These are phyloP conservation scores for Ephemerocybe angulata DNA, from an alignment of 768 basidiomycete genomes.

Conservation along the genomic window DNA sequence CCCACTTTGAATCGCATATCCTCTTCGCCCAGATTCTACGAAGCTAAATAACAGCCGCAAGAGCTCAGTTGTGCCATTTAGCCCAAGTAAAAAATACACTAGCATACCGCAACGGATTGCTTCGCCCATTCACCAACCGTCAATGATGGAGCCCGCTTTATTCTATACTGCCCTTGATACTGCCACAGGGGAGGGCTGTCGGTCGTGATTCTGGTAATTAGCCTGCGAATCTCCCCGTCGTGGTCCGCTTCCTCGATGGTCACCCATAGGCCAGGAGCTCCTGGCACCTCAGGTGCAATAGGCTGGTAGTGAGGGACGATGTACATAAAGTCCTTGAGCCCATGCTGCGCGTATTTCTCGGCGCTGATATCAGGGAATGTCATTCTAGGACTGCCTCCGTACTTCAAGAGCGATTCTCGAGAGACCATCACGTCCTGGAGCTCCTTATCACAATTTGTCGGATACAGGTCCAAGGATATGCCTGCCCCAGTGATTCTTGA, in stretches of 20 bases:
- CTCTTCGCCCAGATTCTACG: background rate
- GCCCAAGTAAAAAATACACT: background rate
- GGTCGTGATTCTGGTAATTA: conserved; percentile 29
- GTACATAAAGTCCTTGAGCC: conserved; percentile 28
- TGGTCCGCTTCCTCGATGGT: conserved; percentile 8
- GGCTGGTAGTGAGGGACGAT: conserved; percentile 21
- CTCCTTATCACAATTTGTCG: background rate
- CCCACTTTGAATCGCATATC: background rate
- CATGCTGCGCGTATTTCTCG: conserved; percentile 17
- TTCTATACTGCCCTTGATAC: conserved; percentile 31
- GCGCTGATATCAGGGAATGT: conserved; percentile 15
- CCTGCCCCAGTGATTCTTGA: background rate
- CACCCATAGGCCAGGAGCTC: conserved; percentile 27
- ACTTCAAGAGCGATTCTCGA: conserved; percentile 18
- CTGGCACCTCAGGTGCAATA: conserved; percentile 25
- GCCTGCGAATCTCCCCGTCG: conserved; percentile 23
- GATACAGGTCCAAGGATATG: background rate
- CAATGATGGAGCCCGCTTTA: conserved; percentile 33
- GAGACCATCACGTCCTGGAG: background rate
- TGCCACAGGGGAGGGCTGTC: conserved; percentile 23
- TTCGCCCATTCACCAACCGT: conserved; percentile 24
- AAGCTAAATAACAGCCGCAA: background rate
- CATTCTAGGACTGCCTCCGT: conserved; percentile 20
- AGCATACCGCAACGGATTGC: conserved; percentile 18
- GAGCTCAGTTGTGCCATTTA: background rate